Conservation (phyloP, 495 filamentous ascomycete species). For the Aspergillus diversus region DNA sequence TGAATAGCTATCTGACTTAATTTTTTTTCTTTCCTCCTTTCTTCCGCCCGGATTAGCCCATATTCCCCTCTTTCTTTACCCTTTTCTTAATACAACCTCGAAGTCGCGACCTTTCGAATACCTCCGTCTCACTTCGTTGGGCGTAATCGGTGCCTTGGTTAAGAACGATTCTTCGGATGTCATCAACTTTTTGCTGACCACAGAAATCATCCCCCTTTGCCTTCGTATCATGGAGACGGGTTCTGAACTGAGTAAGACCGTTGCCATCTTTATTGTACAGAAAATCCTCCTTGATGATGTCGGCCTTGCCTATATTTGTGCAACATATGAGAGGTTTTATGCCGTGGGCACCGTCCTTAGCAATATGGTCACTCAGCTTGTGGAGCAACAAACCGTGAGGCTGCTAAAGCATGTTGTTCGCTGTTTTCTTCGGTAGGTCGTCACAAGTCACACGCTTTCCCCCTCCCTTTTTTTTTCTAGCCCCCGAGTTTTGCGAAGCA, state of each 20-base stretch:
- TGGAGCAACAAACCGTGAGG: constrained; percentile 95
- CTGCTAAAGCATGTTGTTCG: constrained; percentile 97
- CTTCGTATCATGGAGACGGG: constrained; percentile 99
- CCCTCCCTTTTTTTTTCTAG: not conserved
- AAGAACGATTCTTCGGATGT: constrained; percentile 99
- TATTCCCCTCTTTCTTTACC: constrained; percentile 97
- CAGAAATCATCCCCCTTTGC: constrained; percentile 97
- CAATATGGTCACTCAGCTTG: constrained; percentile 97
- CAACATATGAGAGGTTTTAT: constrained; percentile 99
- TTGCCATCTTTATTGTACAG: constrained; percentile 99
- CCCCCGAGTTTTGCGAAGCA: not conserved
- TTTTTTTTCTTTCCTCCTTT: constrained; percentile 10
- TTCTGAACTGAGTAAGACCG: constrained; percentile 97
- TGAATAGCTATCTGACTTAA: constrained; percentile 7
- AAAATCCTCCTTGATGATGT: constrained; percentile 98
- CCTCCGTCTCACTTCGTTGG: constrained; percentile 94
- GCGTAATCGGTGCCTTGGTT: constrained; percentile 95
- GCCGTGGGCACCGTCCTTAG: constrained; percentile 96
- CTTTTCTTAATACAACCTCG: constrained; percentile 98
- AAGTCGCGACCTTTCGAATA: constrained; percentile 99
- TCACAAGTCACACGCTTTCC: not conserved
- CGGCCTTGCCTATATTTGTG: constrained; percentile 97
- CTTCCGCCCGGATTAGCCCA: constrained; percentile 64
- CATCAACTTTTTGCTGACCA: constrained; percentile 98
- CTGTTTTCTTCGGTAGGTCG: constrained; percentile 86